Conservation (phyloP, 352 stramenopile genomes). For the Phytopythium helicoides region DNA sequence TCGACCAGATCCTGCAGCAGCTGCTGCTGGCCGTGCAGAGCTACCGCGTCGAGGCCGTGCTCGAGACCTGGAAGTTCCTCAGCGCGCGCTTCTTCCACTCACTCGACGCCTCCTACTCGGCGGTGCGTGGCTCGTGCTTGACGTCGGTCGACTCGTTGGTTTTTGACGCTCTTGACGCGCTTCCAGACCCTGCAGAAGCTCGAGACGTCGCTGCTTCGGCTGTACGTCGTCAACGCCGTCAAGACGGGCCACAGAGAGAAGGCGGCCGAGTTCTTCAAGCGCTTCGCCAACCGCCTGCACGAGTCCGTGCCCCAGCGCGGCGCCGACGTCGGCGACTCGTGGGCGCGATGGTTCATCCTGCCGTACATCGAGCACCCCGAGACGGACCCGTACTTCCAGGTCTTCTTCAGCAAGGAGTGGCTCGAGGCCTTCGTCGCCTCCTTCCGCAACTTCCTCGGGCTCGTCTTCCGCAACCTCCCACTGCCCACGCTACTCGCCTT, state of each 20-base stretch:
- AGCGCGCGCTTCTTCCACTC: constrained; percentile 77
- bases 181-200: constrained; percentile 71
- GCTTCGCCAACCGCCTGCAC: constrained; percentile 64
- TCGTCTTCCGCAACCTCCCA: constrained; percentile 72
- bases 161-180: no score
- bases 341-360: constrained; percentile 81
- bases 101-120: constrained; percentile 66
- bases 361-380: constrained; percentile 77
- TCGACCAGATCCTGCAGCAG: constrained; percentile 74
- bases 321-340: constrained; percentile 35
- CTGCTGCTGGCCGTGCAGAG: constrained; percentile 59
- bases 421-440: constrained; percentile 67
- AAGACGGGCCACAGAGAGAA: constrained; percentile 70
- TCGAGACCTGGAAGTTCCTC: constrained; percentile 83
- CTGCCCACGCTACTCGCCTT: constrained; percentile 78
- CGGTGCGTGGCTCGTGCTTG: constrained; percentile 25
- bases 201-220: constrained; percentile 59
- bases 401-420: constrained; percentile 76
- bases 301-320: constrained; percentile 25
- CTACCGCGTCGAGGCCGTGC: constrained; percentile 72
- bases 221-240: constrained; percentile 79
- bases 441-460: constrained; percentile 75
- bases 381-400: constrained; percentile 67
- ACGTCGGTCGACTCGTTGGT: no score
- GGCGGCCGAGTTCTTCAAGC: constrained; percentile 71